Conservation (phyloP, 441 rosid species). For the Gossypium laxum region DNA sequence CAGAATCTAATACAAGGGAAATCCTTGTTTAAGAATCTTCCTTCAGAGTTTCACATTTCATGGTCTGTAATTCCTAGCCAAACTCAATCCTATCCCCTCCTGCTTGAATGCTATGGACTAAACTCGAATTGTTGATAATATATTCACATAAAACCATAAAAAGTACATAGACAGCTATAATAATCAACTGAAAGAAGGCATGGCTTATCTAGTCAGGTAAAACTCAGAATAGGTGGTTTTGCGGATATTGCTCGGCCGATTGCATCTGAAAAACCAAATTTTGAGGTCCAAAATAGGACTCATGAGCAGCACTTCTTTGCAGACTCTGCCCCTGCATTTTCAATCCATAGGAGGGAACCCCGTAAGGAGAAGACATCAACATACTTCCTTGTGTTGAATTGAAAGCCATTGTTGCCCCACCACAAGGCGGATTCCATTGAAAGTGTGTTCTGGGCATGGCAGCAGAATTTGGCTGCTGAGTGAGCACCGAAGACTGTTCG, state of each 20-base stretch:
- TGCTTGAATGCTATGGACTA: constrained; percentile 19
- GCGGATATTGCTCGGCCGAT: constrained; percentile 31
- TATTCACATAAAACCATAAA: constrained; percentile 29
- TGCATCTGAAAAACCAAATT: constrained; percentile 39
- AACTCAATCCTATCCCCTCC: constrained; percentile 21
- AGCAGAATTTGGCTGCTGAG: constrained; percentile 28
- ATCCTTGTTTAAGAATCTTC: constrained; percentile 20
- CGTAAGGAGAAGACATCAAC: constrained; percentile 34
- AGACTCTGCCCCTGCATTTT: constrained; percentile 36
- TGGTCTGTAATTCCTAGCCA: constrained; percentile 22
- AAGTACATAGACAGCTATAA: constrained; percentile 23
- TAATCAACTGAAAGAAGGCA: constrained; percentile 14
- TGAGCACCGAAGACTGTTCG: constrained; percentile 25
- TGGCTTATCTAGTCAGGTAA: constrained; percentile 5
- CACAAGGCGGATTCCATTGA: constrained; percentile 41
- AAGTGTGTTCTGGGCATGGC: constrained; percentile 32
- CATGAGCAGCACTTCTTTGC: constrained; percentile 23
- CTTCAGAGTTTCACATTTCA: constrained; percentile 13
- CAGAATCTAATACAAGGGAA: constrained; percentile 18
- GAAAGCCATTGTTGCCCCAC: constrained; percentile 31
- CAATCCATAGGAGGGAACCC: constrained; percentile 28
- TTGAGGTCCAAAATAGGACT: constrained; percentile 33
- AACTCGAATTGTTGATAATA: constrained; percentile 21
- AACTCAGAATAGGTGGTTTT: constrained; percentile 1
- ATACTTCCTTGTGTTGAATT: constrained; percentile 28